Percentiles rank a stretch among this genome's conserved stretches.
phyloP scores from a whole-genome alignment of 1,139 yeast species.

The Candida anutae region DNA sequence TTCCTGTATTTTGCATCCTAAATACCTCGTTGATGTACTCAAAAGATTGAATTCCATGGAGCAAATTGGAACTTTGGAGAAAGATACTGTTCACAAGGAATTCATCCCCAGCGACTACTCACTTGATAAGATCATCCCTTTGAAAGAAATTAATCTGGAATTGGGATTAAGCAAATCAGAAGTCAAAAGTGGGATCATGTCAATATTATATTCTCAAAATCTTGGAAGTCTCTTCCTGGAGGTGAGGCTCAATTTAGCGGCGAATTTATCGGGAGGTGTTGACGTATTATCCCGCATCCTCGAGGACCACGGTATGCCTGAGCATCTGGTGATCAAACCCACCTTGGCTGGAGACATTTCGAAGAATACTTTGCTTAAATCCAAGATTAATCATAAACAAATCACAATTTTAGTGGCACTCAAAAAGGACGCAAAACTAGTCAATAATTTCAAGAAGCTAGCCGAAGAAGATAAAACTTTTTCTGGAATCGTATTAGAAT shows the following conservation, averaged over 20 bases:
- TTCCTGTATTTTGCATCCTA: constrained; percentile 38
- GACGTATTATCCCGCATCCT: constrained; percentile 55
- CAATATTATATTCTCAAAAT: constrained; percentile 13
- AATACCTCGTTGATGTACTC: constrained; percentile 37
- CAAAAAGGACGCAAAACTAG: constrained; percentile 39
- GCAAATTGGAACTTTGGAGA: constrained; percentile 11
- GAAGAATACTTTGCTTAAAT: constrained; percentile 4
- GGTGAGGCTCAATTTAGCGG: constrained; percentile 47
- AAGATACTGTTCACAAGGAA: constrained; percentile 9
- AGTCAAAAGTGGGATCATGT: constrained; percentile 3
- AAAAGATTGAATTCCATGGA: constrained; percentile 11
- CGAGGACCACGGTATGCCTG: constrained; percentile 52
- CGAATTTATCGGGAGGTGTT: constrained; percentile 62
- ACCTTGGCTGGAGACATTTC: constrained; percentile 3
- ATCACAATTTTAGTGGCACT: constrained; percentile 27
- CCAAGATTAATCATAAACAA: constrained; percentile 10
- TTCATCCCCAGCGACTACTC: constrained; percentile 25
- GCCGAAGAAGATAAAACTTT: constrained; percentile 10
- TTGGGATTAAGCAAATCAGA: constrained; percentile 18
- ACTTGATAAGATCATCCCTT: constrained; percentile 25
- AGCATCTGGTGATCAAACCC: constrained; percentile 24
- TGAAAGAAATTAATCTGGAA: constrained; percentile 23
- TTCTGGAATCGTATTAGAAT: constrained; percentile 36
- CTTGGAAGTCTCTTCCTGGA: constrained; percentile 38
- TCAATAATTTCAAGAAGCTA: constrained; percentile 28